A percentile compares a stretch with the other conserved stretches of the same genome.
Evolutionary conservation across 177 flowering plant species (phyloP).

Genomic region (Viscum album): DNA sequence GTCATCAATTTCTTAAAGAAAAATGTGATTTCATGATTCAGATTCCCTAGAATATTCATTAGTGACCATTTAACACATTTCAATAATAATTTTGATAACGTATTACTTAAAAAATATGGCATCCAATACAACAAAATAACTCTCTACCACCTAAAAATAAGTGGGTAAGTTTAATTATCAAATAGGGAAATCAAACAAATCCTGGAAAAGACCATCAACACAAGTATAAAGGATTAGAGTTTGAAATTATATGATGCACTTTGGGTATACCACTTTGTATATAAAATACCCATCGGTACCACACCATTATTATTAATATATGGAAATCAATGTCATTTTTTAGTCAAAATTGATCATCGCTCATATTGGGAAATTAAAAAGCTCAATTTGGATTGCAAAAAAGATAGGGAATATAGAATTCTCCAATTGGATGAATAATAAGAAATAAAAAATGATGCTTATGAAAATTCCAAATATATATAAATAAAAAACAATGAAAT

Average conservation of each 20-base stretch:
- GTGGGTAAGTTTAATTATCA: background rate
- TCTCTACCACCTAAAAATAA: background rate
- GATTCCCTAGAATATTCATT: background rate
- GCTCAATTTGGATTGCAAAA: background rate
- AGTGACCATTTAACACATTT: background rate
- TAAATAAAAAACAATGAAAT: background rate
- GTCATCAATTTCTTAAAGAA: background rate
- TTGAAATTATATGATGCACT: background rate
- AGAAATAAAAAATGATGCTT: background rate
- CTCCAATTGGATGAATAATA: background rate
- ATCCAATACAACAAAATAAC: background rate
- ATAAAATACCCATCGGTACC: background rate
- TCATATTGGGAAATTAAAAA: constrained; percentile 1
- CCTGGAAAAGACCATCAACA: background rate
- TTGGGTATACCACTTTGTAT: background rate
- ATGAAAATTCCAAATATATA: background rate
- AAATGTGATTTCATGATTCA: background rate
- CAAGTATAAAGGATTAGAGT: background rate
- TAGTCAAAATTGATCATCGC: background rate
- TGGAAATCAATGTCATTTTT: background rate
- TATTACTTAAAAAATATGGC: background rate
- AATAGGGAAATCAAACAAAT: background rate
- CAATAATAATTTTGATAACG: background rate
- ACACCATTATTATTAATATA: background rate
- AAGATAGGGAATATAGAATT: background rate